Evolutionary conservation across 257 asterid species (phyloP), one percentile per base, ranked within the genome.

Genomic region (Gentiana macrophylla): DNA sequence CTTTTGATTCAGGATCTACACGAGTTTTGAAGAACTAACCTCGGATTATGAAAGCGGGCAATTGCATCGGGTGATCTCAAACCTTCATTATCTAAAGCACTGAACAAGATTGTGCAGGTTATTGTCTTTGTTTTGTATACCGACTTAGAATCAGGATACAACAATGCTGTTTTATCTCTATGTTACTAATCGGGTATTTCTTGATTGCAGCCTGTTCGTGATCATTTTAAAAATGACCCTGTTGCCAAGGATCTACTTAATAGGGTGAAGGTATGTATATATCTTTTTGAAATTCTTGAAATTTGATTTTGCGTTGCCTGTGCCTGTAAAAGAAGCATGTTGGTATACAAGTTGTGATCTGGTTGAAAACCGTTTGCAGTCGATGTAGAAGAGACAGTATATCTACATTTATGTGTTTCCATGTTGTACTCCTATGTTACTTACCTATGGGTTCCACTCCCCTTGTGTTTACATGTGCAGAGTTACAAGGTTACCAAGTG

Each of bases 51-150:
- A 84, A 79, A 77, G 79, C 70, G 97, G 97, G 58, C 74, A 65
- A 52, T 69, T 89, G 74, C 97, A 89, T 59, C 96, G 53, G 96
- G 75, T 34, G 97, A 89, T 76, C 91, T 89, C 54, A 84, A 87
- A 70, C 93, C 87, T 62, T 79, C 96, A 69, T 73, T 87, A 50
- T 76, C 96, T 50, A 85, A 83, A 67, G 81, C 97, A 36, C 8
- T 88, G 32, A 88, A 88, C 67, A 74, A 56, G 62, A 85, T 88
- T 60, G 69, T 88, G 47, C 90, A 84, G 97, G 97, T 88, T 47
- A 8, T 49, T 56, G 2, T 33, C 44, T 8, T 38, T 5, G 45
- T 38, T 38, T 38, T 38, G 45, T 38, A 38, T 38, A 41, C 46
- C 46, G 46, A 10, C 46, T 41, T 41, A 41, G 5, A 5, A 41